Evolutionary conservation across 2,329 filamentous ascomycete species (phyloP), one percentile per base, ranked within the genome.

Genomic region (Sclerotinia minor): DNA sequence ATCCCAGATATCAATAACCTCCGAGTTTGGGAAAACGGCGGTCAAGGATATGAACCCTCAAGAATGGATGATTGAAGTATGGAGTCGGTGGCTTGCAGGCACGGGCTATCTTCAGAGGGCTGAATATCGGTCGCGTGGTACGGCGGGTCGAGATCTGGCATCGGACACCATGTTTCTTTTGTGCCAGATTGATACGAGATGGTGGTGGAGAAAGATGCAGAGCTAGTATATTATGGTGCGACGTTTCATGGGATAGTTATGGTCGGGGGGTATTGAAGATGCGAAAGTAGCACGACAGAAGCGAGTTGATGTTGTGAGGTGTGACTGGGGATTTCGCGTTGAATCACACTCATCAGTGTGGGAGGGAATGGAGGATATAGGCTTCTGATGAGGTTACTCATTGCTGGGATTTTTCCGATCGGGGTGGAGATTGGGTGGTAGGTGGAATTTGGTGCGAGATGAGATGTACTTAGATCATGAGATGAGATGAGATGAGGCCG

Each of bases 401-500:
- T 49, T 24, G 45, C 3, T 38, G 21, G 44, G 45, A 19, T 19
- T 38, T 61, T 61, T 38, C 45, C 44, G 58, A 38, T 50, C 6
- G 21, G 13, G 38, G 29, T 61, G 58, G 44, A 61, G 29, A 38
- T 50, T 50, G 49, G 15, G 45, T 61, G 45, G n/a, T 17, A 24
- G 29, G 21, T 50, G 44, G n/a, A 19, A 13, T 49, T 41, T 35
- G 45, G 58, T 61, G 15, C 29, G 44, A 61, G 58, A 61, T 61
- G 45, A 50, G 58, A 61, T 61, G 58, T 61, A 50, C 58, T 61
- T 29, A 50, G 45, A 61, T 61, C 58, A 50, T 58, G 38, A 57
- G 50, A 65, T 65, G 63, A 64, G 26, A 64, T 41, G 35, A 65
- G 50, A 65, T 65, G 38, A 65, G 63, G 47, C 53, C 13, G 58